Percentiles rank a stretch among this genome's conserved stretches.
These are phyloP conservation scores for Leishmania amazonensis DNA, from an alignment of 208 protist genomes.

Conservation along the genomic window DNA sequence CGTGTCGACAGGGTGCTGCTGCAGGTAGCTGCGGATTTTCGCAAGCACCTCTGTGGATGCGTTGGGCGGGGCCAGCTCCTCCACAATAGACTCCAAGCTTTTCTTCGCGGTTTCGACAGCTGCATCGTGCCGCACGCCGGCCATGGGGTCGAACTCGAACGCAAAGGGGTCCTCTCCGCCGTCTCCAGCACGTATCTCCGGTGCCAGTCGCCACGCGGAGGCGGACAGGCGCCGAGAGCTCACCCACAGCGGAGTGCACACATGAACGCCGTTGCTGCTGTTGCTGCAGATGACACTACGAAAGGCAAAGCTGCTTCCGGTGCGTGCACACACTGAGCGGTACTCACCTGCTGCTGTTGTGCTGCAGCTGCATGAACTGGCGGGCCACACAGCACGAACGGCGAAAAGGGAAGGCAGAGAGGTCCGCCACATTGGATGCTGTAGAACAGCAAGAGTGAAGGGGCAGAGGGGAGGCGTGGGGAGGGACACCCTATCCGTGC, in stretches of 20 bases:
- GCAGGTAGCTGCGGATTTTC: slow-evolving; percentile 67
- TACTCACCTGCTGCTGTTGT: background rate
- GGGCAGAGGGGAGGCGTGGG: background rate
- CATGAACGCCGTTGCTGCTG: background rate
- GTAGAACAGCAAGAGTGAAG: background rate
- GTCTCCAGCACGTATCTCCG: background rate
- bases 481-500: background rate
- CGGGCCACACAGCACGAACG: background rate
- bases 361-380: background rate
- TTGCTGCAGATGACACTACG: background rate
- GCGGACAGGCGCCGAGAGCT: background rate
- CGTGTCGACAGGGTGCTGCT: slow-evolving; percentile 78
- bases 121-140: slow-evolving; percentile 76
- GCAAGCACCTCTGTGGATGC: slow-evolving; percentile 49
- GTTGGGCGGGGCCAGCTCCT: slow-evolving; percentile 52
- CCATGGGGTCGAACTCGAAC: slow-evolving; percentile 84
- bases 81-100: slow-evolving; percentile 57
- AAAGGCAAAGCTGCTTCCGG: background rate
- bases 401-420: background rate
- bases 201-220: background rate
- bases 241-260: background rate
- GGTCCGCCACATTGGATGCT: background rate
- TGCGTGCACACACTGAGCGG: background rate
- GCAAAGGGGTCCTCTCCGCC: slow-evolving; percentile 24
- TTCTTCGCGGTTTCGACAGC: slow-evolving; percentile 65